These are phyloP conservation scores for Viola odorata DNA, from an alignment of 345 rosid genomes.

Conservation along the genomic window DNA sequence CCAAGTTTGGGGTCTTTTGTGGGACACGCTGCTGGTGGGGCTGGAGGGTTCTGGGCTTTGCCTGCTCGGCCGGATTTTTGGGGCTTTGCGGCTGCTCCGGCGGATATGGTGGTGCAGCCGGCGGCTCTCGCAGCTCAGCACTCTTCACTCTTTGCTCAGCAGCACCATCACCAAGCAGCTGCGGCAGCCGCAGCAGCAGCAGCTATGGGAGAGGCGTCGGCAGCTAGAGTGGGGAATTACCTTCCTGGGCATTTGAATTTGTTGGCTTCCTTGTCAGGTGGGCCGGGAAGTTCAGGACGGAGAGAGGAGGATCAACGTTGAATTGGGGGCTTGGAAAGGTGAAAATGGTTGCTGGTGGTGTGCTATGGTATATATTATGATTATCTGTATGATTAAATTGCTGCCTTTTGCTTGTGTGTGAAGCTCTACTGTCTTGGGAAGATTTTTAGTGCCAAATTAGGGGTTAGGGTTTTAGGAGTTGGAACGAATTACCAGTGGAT, in stretches of 20 bases:
- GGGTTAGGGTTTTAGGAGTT: slow-evolving; percentile 24
- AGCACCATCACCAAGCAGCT: slow-evolving; percentile 63
- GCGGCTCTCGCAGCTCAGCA: slow-evolving; percentile 31
- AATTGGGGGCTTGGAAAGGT: neutral
- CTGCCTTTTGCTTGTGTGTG: slow-evolving; percentile 35
- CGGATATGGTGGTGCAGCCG: slow-evolving; percentile 61
- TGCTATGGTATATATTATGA: slow-evolving; percentile 13
- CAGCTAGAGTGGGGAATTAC: slow-evolving; percentile 30
- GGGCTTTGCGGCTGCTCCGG: slow-evolving; percentile 64
- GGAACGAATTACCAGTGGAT: slow-evolving; percentile 19
- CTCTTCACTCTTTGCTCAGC: slow-evolving; percentile 48
- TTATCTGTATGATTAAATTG: slow-evolving; percentile 18
- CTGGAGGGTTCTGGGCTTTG: slow-evolving; percentile 89
- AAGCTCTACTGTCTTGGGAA: slow-evolving; percentile 18
- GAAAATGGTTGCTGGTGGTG: slow-evolving; percentile 14
- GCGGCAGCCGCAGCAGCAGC: slow-evolving; percentile 19
- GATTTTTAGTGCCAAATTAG: slow-evolving; percentile 32
- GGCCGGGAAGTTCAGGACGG: slow-evolving; percentile 25
- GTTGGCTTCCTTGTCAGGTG: slow-evolving; percentile 29
- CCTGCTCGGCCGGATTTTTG: slow-evolving; percentile 80
- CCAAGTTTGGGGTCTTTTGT: slow-evolving; percentile 9
- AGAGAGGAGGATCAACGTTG: slow-evolving; percentile 29
- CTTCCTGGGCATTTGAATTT: slow-evolving; percentile 30
- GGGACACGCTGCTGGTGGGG: slow-evolving; percentile 5
- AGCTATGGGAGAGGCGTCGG: slow-evolving; percentile 79